Conservation (phyloP, 169 alveolate species). For the Babesia ovata region DNA sequence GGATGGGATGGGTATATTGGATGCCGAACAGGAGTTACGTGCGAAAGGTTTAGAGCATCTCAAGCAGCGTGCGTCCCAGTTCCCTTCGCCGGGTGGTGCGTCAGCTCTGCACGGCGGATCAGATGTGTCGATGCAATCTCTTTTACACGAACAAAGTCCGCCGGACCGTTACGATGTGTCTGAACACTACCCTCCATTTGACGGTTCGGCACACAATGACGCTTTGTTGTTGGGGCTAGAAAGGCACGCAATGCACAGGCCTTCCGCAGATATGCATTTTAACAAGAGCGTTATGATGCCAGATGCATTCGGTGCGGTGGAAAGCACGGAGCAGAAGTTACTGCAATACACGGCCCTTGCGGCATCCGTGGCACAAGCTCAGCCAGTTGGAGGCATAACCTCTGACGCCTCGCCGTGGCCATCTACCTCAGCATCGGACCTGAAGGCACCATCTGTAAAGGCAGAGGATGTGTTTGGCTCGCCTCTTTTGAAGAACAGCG, state of each 20-base stretch:
- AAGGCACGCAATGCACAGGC: neutral
- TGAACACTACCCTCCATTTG: conserved; percentile 11
- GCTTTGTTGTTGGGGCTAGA: neutral
- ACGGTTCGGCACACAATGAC: neutral
- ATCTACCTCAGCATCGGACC: neutral
- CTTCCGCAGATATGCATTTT: conserved; percentile 1
- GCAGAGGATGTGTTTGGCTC: conserved; percentile 19
- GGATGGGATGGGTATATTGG: neutral
- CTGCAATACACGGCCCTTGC: conserved; percentile 17
- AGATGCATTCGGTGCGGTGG: neutral
- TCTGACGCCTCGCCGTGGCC: conserved; percentile 9
- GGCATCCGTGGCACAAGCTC: neutral
- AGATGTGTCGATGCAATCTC: neutral
- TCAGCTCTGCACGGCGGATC: neutral
- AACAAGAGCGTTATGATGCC: neutral
- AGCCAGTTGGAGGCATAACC: neutral
- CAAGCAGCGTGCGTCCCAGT: conserved; percentile 4
- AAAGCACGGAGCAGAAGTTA: neutral
- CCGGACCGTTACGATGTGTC: conserved; percentile 1
- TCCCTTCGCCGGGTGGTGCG: neutral
- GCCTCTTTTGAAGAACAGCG: conserved; percentile 2
- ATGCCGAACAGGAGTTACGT: conserved; percentile 4
- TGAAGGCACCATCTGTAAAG: conserved; percentile 8
- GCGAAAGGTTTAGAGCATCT: neutral
- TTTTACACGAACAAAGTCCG: neutral